Evolutionary conservation across 805 yeast genomes (phyloP).

Genomic region (Zygotorulaspora florentina): DNA sequence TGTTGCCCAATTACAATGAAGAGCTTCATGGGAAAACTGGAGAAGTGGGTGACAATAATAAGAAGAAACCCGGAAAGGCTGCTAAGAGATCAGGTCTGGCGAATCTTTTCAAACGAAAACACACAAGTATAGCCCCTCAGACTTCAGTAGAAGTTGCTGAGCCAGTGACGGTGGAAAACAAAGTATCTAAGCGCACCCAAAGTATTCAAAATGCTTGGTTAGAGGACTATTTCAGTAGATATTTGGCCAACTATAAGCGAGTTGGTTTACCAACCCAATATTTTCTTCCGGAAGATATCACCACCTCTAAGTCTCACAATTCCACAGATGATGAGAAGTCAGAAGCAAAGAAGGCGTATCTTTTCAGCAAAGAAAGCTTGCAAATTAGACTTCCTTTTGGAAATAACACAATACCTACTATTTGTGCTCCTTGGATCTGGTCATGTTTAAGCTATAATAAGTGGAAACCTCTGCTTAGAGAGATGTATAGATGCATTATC

Average conservation of each 20-base stretch:
- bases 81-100: slow-evolving; percentile 26
- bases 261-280: slow-evolving; percentile 26
- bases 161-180: slow-evolving; percentile 4
- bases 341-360: slow-evolving; percentile 12
- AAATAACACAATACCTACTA: slow-evolving; percentile 25
- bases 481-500: slow-evolving; percentile 24
- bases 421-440: slow-evolving; percentile 31
- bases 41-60: not conserved
- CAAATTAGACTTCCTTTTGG: slow-evolving; percentile 28
- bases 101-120: slow-evolving; percentile 29
- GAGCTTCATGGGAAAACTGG: not conserved
- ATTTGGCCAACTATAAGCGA: slow-evolving; percentile 25
- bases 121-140: slow-evolving; percentile 8
- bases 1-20: not conserved
- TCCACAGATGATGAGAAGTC: slow-evolving; percentile 6
- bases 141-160: slow-evolving; percentile 1
- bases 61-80: slow-evolving; percentile 9
- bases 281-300: slow-evolving; percentile 12
- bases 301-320: slow-evolving; percentile 4
- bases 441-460: slow-evolving; percentile 21
- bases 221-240: slow-evolving; percentile 24
- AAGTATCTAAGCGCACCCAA: slow-evolving; percentile 3
- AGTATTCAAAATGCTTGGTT: slow-evolving; percentile 24
- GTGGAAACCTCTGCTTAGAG: slow-evolving; percentile 29
- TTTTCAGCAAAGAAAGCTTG: slow-evolving; percentile 22